Conservation (phyloP, 495 filamentous ascomycete genomes). For the Penicillium simplicissimum region DNA sequence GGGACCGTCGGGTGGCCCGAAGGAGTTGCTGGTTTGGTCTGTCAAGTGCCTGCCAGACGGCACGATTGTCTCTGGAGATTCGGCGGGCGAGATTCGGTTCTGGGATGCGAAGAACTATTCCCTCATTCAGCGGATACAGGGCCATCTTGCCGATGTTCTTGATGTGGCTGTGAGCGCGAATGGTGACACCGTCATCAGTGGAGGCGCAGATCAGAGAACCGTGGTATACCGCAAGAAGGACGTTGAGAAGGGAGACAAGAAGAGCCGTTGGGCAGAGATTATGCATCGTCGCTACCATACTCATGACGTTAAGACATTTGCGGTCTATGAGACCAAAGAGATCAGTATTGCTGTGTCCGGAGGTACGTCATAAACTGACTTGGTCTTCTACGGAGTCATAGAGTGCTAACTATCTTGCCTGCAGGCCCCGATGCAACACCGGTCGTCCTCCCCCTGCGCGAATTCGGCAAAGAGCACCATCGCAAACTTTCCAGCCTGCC, state of each 20-base stretch:
- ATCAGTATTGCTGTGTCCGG: constrained; percentile 90
- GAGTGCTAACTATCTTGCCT: constrained; percentile 33
- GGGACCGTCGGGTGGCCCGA: constrained; percentile 70
- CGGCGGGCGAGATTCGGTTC: constrained; percentile 86
- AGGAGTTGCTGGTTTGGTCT: constrained; percentile 88
- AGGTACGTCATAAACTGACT: constrained; percentile 54
- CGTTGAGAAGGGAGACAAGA: constrained; percentile 57
- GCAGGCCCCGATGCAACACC: constrained; percentile 83
- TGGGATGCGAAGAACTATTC: constrained; percentile 93
- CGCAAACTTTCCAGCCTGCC: constrained; percentile 76
- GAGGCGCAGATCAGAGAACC: constrained; percentile 86
- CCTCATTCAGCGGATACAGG: constrained; percentile 77
- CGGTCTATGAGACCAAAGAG: constrained; percentile 77
- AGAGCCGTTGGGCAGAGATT: constrained; percentile 76
- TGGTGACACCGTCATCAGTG: constrained; percentile 83
- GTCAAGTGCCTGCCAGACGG: constrained; percentile 84
- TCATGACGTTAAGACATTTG: constrained; percentile 95
- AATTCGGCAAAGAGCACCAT: constrained; percentile 80
- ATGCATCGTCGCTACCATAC: constrained; percentile 79
- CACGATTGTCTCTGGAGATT: constrained; percentile 92
- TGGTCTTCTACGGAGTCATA: neutral
- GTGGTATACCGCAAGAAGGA: constrained; percentile 67
- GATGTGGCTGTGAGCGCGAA: constrained; percentile 77
- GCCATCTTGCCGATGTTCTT: constrained; percentile 87
- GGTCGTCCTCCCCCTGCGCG: constrained; percentile 74